Conservation (phyloP, 2,329 filamentous ascomycete genomes). For the Aspergillus viridinutans region DNA sequence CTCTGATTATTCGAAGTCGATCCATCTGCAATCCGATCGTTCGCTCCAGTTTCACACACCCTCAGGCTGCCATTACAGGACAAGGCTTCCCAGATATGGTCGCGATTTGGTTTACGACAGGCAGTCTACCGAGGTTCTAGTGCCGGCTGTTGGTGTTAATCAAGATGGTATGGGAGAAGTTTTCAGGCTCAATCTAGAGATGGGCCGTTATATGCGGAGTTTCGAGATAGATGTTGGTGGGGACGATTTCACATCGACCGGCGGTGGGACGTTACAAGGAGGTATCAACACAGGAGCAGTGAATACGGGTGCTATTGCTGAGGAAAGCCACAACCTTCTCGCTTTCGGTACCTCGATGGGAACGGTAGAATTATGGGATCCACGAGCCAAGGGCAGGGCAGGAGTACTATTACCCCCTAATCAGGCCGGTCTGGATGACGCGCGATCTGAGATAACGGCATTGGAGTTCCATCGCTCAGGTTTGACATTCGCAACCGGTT, state of each 20-base stretch:
- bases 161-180: constrained; percentile 84
- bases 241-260: constrained; percentile 64
- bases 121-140: constrained; percentile 74
- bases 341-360: constrained; percentile 92
- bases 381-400: constrained; percentile 74
- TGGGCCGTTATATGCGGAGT: constrained; percentile 89
- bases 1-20: constrained; percentile 85
- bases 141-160: constrained; percentile 85
- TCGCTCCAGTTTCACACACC: constrained; percentile 90
- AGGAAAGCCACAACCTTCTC: constrained; percentile 81
- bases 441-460: constrained; percentile 68
- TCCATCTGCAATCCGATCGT: constrained; percentile 89
- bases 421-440: constrained; percentile 36
- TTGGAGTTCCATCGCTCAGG: constrained; percentile 82
- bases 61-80: constrained; percentile 79
- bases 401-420: constrained; percentile 64
- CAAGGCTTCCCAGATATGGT: constrained; percentile 88
- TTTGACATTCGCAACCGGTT: constrained; percentile 78
- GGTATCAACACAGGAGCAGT: constrained; percentile 81
- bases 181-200: constrained; percentile 84
- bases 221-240: constrained; percentile 88
- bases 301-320: constrained; percentile 81
- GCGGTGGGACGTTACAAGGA: constrained; percentile 75
- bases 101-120: constrained; percentile 83
- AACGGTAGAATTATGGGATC: constrained; percentile 97